Conservation (phyloP, 345 rosid species). For the Hypericum perforatum region DNA sequence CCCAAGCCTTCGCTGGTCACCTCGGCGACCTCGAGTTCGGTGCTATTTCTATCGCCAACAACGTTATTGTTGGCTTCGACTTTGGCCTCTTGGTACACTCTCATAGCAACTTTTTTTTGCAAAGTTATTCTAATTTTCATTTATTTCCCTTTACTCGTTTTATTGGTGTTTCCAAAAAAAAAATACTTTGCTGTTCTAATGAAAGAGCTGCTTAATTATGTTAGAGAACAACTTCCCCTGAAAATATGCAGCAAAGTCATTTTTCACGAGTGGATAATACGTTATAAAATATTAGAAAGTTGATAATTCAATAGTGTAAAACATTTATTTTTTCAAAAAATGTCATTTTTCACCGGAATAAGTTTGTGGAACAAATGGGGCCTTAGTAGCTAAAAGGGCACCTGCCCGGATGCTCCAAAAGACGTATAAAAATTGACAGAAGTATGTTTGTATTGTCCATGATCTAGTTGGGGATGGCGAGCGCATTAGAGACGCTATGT, state of each 20-base stretch:
- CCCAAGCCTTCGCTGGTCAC: conserved; percentile 95
- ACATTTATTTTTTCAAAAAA: too few relatives aligned
- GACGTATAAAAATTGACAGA: conserved; percentile 67
- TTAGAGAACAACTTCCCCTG: too few relatives aligned
- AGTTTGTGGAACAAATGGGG: too few relatives aligned
- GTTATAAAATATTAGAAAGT: too few relatives aligned
- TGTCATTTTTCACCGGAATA: too few relatives aligned
- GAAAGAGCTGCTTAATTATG: too few relatives aligned
- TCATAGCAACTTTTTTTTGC: neutral
- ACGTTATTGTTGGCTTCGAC: conserved; percentile 63
- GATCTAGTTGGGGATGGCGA: conserved; percentile 26
- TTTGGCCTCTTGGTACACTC: conserved; percentile 67
- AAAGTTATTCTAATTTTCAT: neutral
- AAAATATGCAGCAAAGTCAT: too few relatives aligned
- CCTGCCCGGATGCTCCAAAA: too few relatives aligned
- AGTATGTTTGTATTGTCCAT: conserved; percentile 43
- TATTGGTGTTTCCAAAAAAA: neutral
- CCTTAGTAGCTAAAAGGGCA: too few relatives aligned
- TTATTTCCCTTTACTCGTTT: neutral
- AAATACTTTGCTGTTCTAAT: conserved; percentile 14
- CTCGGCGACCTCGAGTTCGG: conserved; percentile 87
- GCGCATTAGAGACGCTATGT: conserved; percentile 20
- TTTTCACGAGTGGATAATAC: too few relatives aligned
- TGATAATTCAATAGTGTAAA: too few relatives aligned
- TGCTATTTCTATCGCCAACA: conserved; percentile 72